A percentile compares a stretch with the other conserved stretches of the same genome.
These are phyloP conservation scores for Discostella pseudostelligera DNA, from an alignment of 108 stramenopile species.

Conservation along the genomic window DNA sequence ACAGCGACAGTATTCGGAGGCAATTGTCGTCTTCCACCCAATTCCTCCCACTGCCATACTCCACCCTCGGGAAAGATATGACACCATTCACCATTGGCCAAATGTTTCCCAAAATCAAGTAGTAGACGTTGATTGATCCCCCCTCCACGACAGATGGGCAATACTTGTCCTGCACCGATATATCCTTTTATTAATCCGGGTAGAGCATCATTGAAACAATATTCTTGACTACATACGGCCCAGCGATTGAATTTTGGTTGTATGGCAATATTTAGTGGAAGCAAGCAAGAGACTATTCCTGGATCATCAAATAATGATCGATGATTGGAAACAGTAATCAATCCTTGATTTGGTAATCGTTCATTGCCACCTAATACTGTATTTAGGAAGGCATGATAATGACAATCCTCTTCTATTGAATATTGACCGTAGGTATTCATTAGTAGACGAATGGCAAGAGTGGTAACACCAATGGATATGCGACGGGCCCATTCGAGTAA, in stretches of 20 bases:
- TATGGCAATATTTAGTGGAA: slow-evolving; percentile 45
- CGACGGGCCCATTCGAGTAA: slow-evolving; percentile 33
- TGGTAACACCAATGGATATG: slow-evolving; percentile 43
- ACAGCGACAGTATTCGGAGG: background rate
- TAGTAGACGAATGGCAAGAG: slow-evolving; percentile 42
- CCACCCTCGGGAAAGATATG: slow-evolving; percentile 77
- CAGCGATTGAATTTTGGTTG: slow-evolving; percentile 63
- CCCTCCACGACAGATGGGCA: slow-evolving; percentile 61
- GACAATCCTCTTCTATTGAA: slow-evolving; percentile 30
- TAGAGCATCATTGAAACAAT: slow-evolving; percentile 61
- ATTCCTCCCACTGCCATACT: slow-evolving; percentile 61
- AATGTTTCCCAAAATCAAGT: slow-evolving; percentile 51
- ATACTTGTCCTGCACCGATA: slow-evolving; percentile 61
- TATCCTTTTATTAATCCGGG: slow-evolving; percentile 49
- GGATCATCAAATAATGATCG: slow-evolving; percentile 68
- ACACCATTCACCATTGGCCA: slow-evolving; percentile 66
- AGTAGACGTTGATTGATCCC: slow-evolving; percentile 62
- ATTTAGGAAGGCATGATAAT: slow-evolving; percentile 35
- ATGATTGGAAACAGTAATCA: slow-evolving; percentile 72
- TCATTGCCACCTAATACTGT: slow-evolving; percentile 8
- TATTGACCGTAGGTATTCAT: slow-evolving; percentile 49
- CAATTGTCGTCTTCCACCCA: slow-evolving; percentile 43
- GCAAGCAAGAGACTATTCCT: slow-evolving; percentile 52
- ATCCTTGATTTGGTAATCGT: slow-evolving; percentile 14
- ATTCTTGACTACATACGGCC: slow-evolving; percentile 68